A percentile compares a stretch with the other conserved stretches of the same genome.
Conservation (phyloP, 2,329 filamentous ascomycete species). For the Paecilomyces sp. region DNA sequence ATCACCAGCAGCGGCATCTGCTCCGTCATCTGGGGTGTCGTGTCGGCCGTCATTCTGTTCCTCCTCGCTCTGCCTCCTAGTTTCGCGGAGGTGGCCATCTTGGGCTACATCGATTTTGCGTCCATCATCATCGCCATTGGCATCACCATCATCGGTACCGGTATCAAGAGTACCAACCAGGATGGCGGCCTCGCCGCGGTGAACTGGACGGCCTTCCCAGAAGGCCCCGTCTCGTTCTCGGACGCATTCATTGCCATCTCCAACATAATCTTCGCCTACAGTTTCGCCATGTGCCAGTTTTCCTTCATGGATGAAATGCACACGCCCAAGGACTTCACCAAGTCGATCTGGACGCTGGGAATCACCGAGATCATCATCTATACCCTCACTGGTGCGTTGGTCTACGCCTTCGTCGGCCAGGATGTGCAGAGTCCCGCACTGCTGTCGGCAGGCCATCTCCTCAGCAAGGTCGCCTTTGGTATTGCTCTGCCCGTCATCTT, state of each 20-base stretch:
- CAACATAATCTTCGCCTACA: slow-evolving; percentile 36
- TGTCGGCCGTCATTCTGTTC: slow-evolving; percentile 34
- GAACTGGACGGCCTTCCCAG: slow-evolving; percentile 15
- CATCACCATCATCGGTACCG: slow-evolving; percentile 29
- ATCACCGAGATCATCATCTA: slow-evolving; percentile 26
- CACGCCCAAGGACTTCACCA: slow-evolving; percentile 22
- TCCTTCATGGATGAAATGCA: slow-evolving; percentile 30
- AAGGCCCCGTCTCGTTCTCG: slow-evolving; percentile 22
- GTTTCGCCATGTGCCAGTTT: slow-evolving; percentile 36
- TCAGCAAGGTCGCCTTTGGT: slow-evolving; percentile 26
- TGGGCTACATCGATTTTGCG: slow-evolving; percentile 31
- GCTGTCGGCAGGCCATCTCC: slow-evolving; percentile 16
- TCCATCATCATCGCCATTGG: slow-evolving; percentile 26
- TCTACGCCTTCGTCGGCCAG: slow-evolving; percentile 27
- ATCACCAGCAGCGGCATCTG: slow-evolving; percentile 35
- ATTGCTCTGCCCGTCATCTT: slow-evolving; percentile 28
- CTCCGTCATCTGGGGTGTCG: slow-evolving; percentile 35
- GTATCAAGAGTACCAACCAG: slow-evolving; percentile 17
- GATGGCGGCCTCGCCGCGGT: slow-evolving; percentile 15
- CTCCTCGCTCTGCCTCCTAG: slow-evolving; percentile 26
- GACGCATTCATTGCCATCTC: slow-evolving; percentile 27
- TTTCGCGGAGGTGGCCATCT: slow-evolving; percentile 30
- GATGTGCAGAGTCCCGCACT: slow-evolving; percentile 26
- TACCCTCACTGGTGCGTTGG: slow-evolving; percentile 20
- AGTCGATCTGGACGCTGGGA: slow-evolving; percentile 34